Evolutionary conservation across 495 filamentous ascomycete genomes (phyloP), one percentile per base, ranked within the genome.

Genomic region (Aspergillus nanangensis): DNA sequence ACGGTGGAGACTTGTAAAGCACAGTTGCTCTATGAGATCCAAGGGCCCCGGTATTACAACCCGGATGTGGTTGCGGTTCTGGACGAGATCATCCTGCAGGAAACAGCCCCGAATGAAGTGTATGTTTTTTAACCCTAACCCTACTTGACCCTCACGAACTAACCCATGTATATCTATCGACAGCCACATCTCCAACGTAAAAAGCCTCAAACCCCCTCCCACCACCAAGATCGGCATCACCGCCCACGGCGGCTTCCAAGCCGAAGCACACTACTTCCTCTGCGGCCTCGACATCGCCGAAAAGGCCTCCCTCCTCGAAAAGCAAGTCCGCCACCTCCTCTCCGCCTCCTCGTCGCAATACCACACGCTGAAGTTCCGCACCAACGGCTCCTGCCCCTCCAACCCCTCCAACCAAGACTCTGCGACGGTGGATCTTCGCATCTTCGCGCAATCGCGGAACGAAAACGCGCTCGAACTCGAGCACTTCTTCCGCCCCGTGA

Each of bases 191-290:
- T 77, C 18, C 50, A 55, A 27, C 54, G 48, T 48, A 55, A 31
- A 31, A 31, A 31, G 27, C 13, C 27, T 7, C 15, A 58, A 56
- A 8, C 75, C 78, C 22, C 78, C 78, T 8, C 65, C 75, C 2
- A 80, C 77, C 10, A 79, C 77, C 7, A 80, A 81, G 53, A 63
- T 78, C 5, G 77, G 69, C n/a, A 69, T 79, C 39, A 74, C 71
- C 11, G 70, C 73, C 2, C 59, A 61, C 8, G 71, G 68, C 7
- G 72, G 72, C 0, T 78, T 64, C 52, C 75, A 79, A 50, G 67
- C 63, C 2, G 71, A 80, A 50, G 52, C 57, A 11, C 58, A 63
- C 54, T 53, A 64, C 50, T 74, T 63, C 51, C 49, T 69, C 48
- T 61, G 58, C 19, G 69, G 76, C 1, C 62, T 75, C 5, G 75